Evolutionary conservation across 352 stramenopile species (phyloP).

Genomic region (Pelagophyceae sp.): DNA sequence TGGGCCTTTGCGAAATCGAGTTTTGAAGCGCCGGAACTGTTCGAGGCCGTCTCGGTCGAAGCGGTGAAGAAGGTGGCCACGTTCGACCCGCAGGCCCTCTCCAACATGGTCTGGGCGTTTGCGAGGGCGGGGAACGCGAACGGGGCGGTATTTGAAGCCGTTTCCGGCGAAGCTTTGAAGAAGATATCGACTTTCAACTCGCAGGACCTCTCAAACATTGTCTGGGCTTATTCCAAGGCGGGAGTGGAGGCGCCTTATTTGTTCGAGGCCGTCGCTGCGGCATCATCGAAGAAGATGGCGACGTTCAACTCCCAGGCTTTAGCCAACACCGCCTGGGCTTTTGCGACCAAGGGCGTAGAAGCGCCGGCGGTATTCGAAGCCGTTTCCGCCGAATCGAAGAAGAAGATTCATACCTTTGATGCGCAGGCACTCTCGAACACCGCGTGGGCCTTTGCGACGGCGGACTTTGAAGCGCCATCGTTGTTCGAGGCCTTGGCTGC

Average conservation of each 20-base stretch:
- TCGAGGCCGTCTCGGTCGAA: too few relatives aligned
- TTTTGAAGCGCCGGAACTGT: too few relatives aligned
- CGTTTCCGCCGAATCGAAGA: background rate
- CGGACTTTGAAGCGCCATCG: background rate
- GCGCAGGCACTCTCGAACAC: background rate
- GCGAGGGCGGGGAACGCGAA: background rate
- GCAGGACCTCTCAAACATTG: background rate
- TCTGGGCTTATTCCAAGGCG: background rate
- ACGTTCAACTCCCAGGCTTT: background rate
- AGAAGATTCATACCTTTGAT: background rate
- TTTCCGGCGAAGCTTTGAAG: background rate
- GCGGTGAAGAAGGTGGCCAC: too few relatives aligned
- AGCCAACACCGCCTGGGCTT: background rate
- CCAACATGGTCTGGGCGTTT: background rate
- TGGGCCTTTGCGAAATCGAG: too few relatives aligned
- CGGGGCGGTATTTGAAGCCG: background rate
- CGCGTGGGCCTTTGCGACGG: background rate
- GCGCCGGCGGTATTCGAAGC: background rate
- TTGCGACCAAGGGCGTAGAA: background rate
- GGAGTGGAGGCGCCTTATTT: background rate
- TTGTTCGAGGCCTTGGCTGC: background rate
- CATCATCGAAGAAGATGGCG: background rate
- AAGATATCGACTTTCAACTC: background rate
- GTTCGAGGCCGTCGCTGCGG: background rate
- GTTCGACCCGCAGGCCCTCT: background rate